Conservation (phyloP, 1,284 basidiomycete species). For the Ustilago curta region DNA sequence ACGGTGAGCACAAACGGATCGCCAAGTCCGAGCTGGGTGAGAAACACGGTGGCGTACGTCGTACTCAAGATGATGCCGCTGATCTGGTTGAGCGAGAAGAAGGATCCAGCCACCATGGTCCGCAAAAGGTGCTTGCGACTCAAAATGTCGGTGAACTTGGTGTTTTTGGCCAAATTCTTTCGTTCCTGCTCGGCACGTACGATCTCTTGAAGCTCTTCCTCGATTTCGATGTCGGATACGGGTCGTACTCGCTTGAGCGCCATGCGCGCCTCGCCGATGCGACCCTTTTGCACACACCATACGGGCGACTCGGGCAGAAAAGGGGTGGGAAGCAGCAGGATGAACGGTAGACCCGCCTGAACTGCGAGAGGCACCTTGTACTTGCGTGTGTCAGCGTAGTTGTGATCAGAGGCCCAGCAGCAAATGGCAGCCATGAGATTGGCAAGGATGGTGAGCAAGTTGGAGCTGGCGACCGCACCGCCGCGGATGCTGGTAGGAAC, state of each 20-base stretch:
- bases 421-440: conserved; percentile 51
- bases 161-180: conserved; percentile 33
- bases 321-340: conserved; percentile 42
- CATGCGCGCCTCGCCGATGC: conserved; percentile 48
- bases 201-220: conserved; percentile 49
- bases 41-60: conserved; percentile 58
- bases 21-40: conserved; percentile 51
- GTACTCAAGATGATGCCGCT: conserved; percentile 61
- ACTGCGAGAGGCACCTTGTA: conserved; percentile 56
- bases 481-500: conserved; percentile 57
- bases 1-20: conserved; percentile 57
- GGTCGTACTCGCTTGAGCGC: conserved; percentile 44
- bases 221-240: conserved; percentile 46
- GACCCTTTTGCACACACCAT: conserved; percentile 56
- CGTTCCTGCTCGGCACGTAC: conserved; percentile 54
- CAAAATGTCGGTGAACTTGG: conserved; percentile 57
- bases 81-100: conserved; percentile 61
- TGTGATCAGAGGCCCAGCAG: conserved; percentile 44
- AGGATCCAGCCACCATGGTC: conserved; percentile 56
- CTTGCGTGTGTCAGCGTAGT: conserved; percentile 31
- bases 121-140: conserved; percentile 47
- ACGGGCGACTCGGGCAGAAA: conserved; percentile 55
- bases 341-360: conserved; percentile 48
- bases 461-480: conserved; percentile 49
- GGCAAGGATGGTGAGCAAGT: conserved; percentile 56